Evolutionary conservation across 2,329 filamentous ascomycete genomes (phyloP), one percentile per base, ranked within the genome.

Genomic region (Tolypocladium ovalisporum): DNA sequence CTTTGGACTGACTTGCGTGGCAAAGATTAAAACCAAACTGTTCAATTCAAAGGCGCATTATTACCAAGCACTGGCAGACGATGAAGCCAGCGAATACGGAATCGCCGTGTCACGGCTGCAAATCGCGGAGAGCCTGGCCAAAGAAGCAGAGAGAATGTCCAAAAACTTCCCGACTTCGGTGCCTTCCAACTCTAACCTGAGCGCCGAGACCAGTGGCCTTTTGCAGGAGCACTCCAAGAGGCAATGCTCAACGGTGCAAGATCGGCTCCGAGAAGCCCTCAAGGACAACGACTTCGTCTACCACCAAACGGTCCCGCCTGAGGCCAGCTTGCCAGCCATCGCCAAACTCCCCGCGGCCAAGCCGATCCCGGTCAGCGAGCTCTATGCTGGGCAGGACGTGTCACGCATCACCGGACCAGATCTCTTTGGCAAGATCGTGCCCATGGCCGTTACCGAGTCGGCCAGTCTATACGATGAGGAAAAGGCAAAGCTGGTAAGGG

Each of bases 231-330:
- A 96, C 62, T 86, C 90, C 19, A 96, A 90, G 70, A 84, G 91
- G 60, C 93, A 97, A 65, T 74, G 89, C 34, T 79, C 88, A 0
- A 87, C 84, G 36, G 87, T 96, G 3, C 88, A 96, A 68, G 88
- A 93, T 60, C 92, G 89, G 69, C 76, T 96, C 27, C 77, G 78
- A 22, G 86, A 89, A 60, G 80, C 92, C 54, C 79, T 82, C 63
- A 96, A 96, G 67, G 94, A 99, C 71, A 99, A 99, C 64, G 94
- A 99, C 69, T 97, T 94, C 71, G 96, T 99, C 69, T 99, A 99
- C 68, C 94, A 99, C 69, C 90, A 97, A 65, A 86, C 85, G 1
- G 87, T 99, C 1, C 93, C 94, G 0, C 86, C 87, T 12, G 91
- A 97, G 71, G 89, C 91, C 4, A 87, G 87, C 34, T 76, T 99